Evolutionary conservation across 2,329 filamentous ascomycete species (phyloP), one percentile per base, ranked within the genome.

Genomic region (Thelonectria blattea): DNA sequence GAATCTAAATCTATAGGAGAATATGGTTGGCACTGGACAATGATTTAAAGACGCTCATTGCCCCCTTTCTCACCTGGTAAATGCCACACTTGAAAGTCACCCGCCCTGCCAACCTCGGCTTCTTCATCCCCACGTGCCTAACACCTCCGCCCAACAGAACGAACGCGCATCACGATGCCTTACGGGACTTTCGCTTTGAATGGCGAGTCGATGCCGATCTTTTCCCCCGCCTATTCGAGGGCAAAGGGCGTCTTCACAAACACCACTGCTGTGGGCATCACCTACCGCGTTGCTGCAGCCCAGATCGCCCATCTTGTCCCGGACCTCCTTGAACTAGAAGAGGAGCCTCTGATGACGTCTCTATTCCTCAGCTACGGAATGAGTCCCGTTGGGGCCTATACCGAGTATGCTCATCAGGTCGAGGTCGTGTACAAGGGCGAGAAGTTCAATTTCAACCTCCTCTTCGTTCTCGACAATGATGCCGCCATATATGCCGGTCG

Each of bases 401-500:
- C 12, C 22, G 59, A 61, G 34, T 62, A 52, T 14, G 60, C 52
- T 34, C 56, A 59, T 6, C 60, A 62, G 18, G 60, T 62, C 24
- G 56, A 62, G 32, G 60, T 62, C 5, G 58, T 32, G 3, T 62
- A 59, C 51, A 41, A 52, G 18, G 60, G 56, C 12, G 51, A 62
- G 14, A 59, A 55, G 34, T 62, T 47, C 17, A 46, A 59, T 15
- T 62, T 48, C 45, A 51, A 55, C 10, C 46, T 62, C 11, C 42
- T 59, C 27, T 54, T 62, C 32, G 37, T 62, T 24, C 51, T 62
- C 18, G 60, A 62, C 41, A 62, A 62, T 51, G 60, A 59, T 20
- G 51, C 56, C 4, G 60, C 56, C 41, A 59, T 59, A n/a, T 62
- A 55, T 17, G 47, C 60, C 6, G 60, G 60, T 3, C 60, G 60